phyloP scores from a whole-genome alignment of 2,329 filamentous ascomycete species.

The Cladosporium phlei region DNA sequence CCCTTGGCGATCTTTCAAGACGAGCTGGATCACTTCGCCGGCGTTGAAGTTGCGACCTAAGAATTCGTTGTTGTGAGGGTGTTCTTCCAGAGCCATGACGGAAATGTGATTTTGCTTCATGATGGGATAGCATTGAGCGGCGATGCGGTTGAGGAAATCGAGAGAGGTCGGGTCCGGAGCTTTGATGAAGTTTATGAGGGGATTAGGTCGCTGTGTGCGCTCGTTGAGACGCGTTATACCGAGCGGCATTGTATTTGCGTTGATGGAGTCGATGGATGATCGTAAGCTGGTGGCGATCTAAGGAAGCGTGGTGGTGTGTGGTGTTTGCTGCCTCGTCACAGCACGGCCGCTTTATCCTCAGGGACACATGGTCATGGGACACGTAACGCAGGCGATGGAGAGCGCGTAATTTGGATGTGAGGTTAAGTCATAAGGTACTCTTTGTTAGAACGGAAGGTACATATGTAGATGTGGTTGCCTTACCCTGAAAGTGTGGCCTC shows the following conservation, averaged over 20 bases:
- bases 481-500: neutral
- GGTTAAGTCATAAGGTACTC: too few relatives aligned
- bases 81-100: slow-evolving; percentile 65
- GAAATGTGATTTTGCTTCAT: slow-evolving; percentile 44
- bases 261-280: neutral
- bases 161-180: slow-evolving; percentile 57
- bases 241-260: slow-evolving; percentile 57
- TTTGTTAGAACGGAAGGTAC: too few relatives aligned
- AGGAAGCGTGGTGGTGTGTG: neutral
- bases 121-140: slow-evolving; percentile 70
- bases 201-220: slow-evolving; percentile 68
- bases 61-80: slow-evolving; percentile 75
- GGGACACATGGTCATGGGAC: too few relatives aligned
- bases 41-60: slow-evolving; percentile 87
- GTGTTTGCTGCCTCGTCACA: too few relatives aligned
- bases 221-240: slow-evolving; percentile 77
- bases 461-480: neutral
- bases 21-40: slow-evolving; percentile 80
- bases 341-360: too few relatives aligned
- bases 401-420: too few relatives aligned
- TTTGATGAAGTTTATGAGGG: slow-evolving; percentile 79
- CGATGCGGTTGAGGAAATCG: slow-evolving; percentile 70
- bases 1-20: slow-evolving; percentile 63
- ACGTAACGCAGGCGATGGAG: too few relatives aligned
- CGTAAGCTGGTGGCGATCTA: neutral